Base-by-base conservation (phyloP, 1,139 yeast species). In the Zygosaccharomyces pseudobailii region DNA sequence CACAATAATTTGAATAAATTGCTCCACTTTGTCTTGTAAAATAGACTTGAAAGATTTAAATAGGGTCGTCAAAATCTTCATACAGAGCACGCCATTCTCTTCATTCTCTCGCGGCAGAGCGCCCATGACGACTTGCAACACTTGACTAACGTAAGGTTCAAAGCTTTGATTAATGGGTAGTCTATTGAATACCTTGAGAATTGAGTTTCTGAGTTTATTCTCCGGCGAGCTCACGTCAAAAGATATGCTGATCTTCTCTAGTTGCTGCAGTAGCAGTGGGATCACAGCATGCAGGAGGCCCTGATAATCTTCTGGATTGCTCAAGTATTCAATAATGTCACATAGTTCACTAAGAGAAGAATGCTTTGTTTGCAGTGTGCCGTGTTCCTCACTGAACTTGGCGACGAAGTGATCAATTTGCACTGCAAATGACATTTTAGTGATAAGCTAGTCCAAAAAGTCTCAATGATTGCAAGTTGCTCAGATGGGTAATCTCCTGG, bases 71-170 rank as follows among this genome's bases (percentile, higher is more conserved):
- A 90, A 76, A 47, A 89, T 83, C 65, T 88, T 90, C 85, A 90
- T 84, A 64, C 95, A 86, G 47, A 89, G 73, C 1, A 89, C 89
- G 42, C 97, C 98, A 63, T 92, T 92, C 55, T 90, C 97, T 67
- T 94, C 99, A 63, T 94, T 92, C 63, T 94, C 99, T 17, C 70
- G 73, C 21, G 78, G 79, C 50, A 92, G 71, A 17, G 86, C 71
- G 28, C 70, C 68, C 60, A 83, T 79, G 48, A 90, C 70, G n/a
- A 75, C 70, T 38, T 79, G 82, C 59, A 87, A 71, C 24, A 89
- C 76, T 31, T 75, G 72, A 38, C 72, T 71, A 0, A 90, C 80
- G 63, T 82, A 84, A 1, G 87, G 86, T 61, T 84, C 86, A 60
- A 89, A 81, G 1, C 84, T 77, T 37, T 89, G 97, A 62, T 86